phyloP scores from a whole-genome alignment of 108 stramenopile genomes.

The Cylindrotheca closterium region DNA sequence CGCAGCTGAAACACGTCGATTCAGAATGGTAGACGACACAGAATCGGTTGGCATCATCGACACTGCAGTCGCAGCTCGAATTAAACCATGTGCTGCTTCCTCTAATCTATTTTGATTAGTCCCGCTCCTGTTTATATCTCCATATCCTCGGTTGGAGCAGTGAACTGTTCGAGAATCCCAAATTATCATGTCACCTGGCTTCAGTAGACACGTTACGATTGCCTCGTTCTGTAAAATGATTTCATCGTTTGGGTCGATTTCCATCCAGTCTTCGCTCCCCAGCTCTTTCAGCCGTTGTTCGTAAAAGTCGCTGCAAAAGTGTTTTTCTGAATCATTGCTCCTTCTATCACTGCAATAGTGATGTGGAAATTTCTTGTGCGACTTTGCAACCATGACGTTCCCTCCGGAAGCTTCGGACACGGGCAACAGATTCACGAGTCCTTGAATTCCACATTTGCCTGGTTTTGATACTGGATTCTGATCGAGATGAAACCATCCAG shows the following conservation, averaged over 20 bases:
- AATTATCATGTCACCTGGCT: slow-evolving; percentile 26
- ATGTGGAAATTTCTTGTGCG: slow-evolving; percentile 31
- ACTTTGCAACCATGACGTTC: slow-evolving; percentile 29
- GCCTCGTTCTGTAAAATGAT: slow-evolving; percentile 7
- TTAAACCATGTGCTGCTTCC: neutral
- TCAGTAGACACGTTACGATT: slow-evolving; percentile 13
- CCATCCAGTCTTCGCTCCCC: slow-evolving; percentile 35
- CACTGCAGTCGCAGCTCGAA: slow-evolving; percentile 19
- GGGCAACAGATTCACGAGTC: slow-evolving; percentile 33
- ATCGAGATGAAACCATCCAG: slow-evolving; percentile 39
- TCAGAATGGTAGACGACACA: neutral
- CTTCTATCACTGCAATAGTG: slow-evolving; percentile 10
- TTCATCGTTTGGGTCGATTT: slow-evolving; percentile 31
- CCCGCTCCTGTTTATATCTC: neutral
- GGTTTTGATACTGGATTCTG: slow-evolving; percentile 33
- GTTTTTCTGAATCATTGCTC: neutral
- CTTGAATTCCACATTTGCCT: slow-evolving; percentile 7
- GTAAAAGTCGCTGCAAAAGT: slow-evolving; percentile 16
- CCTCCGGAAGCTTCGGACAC: slow-evolving; percentile 20
- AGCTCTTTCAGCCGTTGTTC: slow-evolving; percentile 20
- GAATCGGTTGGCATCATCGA: slow-evolving; percentile 26
- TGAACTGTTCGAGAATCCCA: slow-evolving; percentile 38
- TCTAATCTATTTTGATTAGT: neutral
- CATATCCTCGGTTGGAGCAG: slow-evolving; percentile 17
- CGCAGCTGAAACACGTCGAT: slow-evolving; percentile 8